These are phyloP conservation scores for Moricandia arvensis DNA, from an alignment of 345 rosid genomes.

Conservation along the genomic window DNA sequence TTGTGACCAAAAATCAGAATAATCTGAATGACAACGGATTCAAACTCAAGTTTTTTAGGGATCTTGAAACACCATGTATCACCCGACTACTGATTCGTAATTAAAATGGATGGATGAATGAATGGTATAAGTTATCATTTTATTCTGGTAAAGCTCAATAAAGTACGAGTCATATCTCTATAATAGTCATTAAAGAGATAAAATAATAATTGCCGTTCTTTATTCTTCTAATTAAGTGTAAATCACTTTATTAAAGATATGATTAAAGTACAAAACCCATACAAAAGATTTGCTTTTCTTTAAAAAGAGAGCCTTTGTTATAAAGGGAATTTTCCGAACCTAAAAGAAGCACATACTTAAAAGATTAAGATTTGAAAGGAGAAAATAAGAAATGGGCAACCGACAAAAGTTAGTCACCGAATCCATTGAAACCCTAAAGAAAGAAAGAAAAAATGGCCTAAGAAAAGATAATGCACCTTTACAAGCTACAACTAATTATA, in stretches of 20 bases:
- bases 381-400: constrained; percentile 21
- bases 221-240: constrained; percentile 20
- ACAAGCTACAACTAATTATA: constrained; percentile 31
- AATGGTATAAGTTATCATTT: constrained; percentile 7
- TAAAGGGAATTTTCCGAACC: constrained; percentile 29
- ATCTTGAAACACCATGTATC: too few relatives aligned
- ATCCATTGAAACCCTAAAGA: constrained; percentile 41
- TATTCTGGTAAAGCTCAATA: constrained; percentile 31
- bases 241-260: constrained; percentile 49
- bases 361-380: constrained; percentile 34
- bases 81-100: too few relatives aligned
- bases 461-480: constrained; percentile 32
- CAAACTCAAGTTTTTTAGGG: too few relatives aligned
- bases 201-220: constrained; percentile 15
- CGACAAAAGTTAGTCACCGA: constrained; percentile 44
- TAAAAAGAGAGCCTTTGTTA: constrained; percentile 14
- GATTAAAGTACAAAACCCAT: constrained; percentile 38
- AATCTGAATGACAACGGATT: too few relatives aligned
- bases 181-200: constrained; percentile 18
- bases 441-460: constrained; percentile 10
- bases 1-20: too few relatives aligned
- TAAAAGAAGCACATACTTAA: constrained; percentile 33
- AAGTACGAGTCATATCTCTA: constrained; percentile 27
- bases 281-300: constrained; percentile 39
- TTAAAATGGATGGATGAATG: too few relatives aligned